phyloP scores from a whole-genome alignment of 768 basidiomycete species.

The Chalciporus sphaerocephalus region DNA sequence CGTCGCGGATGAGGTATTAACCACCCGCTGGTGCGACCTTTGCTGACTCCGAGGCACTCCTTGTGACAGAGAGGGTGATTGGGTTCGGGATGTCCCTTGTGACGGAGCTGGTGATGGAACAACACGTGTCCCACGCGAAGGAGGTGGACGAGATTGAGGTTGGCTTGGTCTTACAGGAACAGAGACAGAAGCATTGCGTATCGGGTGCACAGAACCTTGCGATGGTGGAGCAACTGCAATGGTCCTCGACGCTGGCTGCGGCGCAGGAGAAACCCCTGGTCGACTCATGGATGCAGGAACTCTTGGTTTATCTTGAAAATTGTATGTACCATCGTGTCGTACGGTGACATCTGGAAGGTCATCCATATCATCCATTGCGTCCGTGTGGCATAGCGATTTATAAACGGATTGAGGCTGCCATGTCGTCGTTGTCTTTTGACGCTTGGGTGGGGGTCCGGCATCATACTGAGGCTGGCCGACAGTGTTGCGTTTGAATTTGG shows the following conservation, averaged over 20 bases:
- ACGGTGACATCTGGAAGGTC: conserved; percentile 62
- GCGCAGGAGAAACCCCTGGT: conserved; percentile 9
- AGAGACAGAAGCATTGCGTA: conserved; percentile 9
- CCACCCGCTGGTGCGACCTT: not conserved
- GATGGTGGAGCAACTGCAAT: conserved; percentile 9
- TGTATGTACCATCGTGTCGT: conserved; percentile 56
- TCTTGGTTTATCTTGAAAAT: conserved; percentile 29
- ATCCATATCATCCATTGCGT: conserved; percentile 40
- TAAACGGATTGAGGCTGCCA: conserved; percentile 39
- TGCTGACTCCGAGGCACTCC: not conserved
- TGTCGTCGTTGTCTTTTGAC: conserved; percentile 48
- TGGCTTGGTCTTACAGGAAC: conserved; percentile 8
- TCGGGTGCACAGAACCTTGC: conserved; percentile 11
- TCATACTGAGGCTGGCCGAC: conserved; percentile 24
- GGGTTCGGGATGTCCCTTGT: conserved; percentile 17
- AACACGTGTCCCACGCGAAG: conserved; percentile 12
- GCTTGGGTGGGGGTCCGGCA: conserved; percentile 46
- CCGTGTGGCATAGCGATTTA: conserved; percentile 19
- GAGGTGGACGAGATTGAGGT: conserved; percentile 10
- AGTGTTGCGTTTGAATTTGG: conserved; percentile 27
- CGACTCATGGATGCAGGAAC: conserved; percentile 13
- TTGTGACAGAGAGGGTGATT: not conserved
- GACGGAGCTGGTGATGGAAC: conserved; percentile 16
- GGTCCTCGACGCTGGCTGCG: conserved; percentile 6
- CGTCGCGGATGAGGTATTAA: conserved; percentile 2